phyloP scores from a whole-genome alignment of 2,329 filamentous ascomycete species.

The Trichoderma guizhouense region DNA sequence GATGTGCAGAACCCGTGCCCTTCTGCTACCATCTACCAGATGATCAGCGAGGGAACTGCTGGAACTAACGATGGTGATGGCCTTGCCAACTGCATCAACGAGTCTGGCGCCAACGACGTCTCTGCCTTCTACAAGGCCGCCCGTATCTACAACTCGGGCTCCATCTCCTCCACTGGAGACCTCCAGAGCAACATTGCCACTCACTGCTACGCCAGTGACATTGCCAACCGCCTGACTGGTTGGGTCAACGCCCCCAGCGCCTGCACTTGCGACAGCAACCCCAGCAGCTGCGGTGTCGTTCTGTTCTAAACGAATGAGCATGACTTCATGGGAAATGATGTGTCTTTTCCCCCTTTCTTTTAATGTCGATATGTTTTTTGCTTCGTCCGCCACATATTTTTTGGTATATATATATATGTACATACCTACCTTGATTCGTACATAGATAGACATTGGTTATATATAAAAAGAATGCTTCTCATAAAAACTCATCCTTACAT shows the following conservation, averaged over 20 bases:
- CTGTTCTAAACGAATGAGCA: background rate
- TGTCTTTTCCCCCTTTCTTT: background rate
- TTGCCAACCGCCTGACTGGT: slow-evolving; percentile 25
- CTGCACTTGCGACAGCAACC: slow-evolving; percentile 24
- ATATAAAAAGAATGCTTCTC: background rate
- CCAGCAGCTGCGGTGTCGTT: slow-evolving; percentile 2
- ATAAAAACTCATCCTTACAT: background rate
- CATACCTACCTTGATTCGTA: background rate
- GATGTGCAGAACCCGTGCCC: slow-evolving; percentile 30
- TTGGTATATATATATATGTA: background rate
- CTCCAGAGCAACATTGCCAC: slow-evolving; percentile 21
- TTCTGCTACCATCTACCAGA: slow-evolving; percentile 27
- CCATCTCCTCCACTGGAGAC: slow-evolving; percentile 22
- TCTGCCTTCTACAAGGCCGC: slow-evolving; percentile 23
- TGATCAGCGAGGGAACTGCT: slow-evolving; percentile 40
- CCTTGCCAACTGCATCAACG: slow-evolving; percentile 27
- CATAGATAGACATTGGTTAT: background rate
- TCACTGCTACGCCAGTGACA: slow-evolving; percentile 24
- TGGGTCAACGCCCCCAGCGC: slow-evolving; percentile 23
- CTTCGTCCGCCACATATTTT: background rate
- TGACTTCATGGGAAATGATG: background rate
- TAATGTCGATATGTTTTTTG: background rate
- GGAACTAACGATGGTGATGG: slow-evolving; percentile 43
- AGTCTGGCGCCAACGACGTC: slow-evolving; percentile 10
- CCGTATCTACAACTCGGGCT: slow-evolving; percentile 25